Evolutionary conservation across 768 basidiomycete genomes (phyloP).

Genomic region (Macrolepiota albuminosa): DNA sequence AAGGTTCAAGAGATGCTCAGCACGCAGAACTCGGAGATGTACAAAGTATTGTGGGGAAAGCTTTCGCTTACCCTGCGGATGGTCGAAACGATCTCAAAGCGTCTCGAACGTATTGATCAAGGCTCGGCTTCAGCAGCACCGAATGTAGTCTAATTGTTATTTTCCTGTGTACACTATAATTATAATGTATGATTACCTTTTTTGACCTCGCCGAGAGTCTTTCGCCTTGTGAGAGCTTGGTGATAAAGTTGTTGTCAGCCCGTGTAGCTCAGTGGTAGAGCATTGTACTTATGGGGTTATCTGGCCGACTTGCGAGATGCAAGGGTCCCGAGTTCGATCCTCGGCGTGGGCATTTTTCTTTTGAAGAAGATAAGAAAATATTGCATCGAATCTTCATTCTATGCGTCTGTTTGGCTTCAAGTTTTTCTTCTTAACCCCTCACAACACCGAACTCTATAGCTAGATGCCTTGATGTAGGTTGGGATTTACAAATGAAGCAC

Average conservation of each 20-base stretch:
- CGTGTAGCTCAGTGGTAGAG: conserved; percentile 57
- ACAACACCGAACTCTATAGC: not conserved
- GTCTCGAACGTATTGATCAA: conserved; percentile 5
- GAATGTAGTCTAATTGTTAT: not conserved
- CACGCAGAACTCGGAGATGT: conserved; percentile 19
- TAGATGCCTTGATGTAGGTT: not conserved
- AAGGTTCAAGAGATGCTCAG: conserved; percentile 20
- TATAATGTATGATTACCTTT: not conserved
- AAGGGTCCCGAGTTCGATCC: conserved; percentile 56
- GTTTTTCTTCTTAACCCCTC: not conserved
- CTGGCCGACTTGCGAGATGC: conserved; percentile 32
- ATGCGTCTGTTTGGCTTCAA: too few relatives aligned
- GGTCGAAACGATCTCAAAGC: conserved; percentile 16
- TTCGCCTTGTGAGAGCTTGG: not conserved
- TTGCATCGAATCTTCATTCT: too few relatives aligned
- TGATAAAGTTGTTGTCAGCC: conserved; percentile 20
- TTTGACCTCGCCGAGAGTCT: too few relatives aligned
- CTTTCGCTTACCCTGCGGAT: conserved; percentile 15
- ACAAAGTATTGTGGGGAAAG: conserved; percentile 21
- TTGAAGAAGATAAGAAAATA: not conserved
- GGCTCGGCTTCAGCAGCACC: not conserved
- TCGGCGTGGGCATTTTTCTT: conserved; percentile 40
- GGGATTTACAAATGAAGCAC: not conserved
- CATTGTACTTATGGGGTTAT: conserved; percentile 56
- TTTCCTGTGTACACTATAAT: not conserved